Evolutionary conservation across 805 yeast genomes (phyloP).

Genomic region (Starmerella etchellsii): DNA sequence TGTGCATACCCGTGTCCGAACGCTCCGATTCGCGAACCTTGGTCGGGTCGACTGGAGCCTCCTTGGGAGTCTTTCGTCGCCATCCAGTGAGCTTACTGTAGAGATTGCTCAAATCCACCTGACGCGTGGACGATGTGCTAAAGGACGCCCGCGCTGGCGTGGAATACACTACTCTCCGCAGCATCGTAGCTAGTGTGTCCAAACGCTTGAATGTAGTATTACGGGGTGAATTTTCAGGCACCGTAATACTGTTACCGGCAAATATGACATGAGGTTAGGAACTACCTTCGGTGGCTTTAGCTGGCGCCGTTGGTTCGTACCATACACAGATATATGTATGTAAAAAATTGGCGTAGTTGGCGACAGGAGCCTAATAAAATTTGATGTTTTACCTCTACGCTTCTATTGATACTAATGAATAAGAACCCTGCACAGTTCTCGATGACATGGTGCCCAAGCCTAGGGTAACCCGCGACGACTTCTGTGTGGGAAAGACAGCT

Average conservation of each 20-base stretch:
- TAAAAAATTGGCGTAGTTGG: too few species aligned
- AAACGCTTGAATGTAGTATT: too few species aligned
- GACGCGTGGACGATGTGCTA: constrained; percentile 9
- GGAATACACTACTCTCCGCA: not conserved
- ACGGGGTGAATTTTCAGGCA: too few species aligned
- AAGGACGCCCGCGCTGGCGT: constrained; percentile 2
- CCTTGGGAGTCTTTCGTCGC: constrained; percentile 9
- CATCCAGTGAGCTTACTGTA: constrained; percentile 17
- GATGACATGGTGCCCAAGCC: not conserved
- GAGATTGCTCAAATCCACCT: constrained; percentile 10
- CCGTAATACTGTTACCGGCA: not conserved
- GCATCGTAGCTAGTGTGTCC: not conserved
- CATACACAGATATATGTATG: too few species aligned
- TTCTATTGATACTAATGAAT: too few species aligned
- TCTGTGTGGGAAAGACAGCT: too few species aligned
- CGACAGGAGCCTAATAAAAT: too few species aligned
- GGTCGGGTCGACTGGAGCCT: constrained; percentile 20
- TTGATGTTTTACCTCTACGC: too few species aligned
- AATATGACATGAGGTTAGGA: not conserved
- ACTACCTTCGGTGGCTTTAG: not conserved
- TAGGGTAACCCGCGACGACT: too few species aligned
- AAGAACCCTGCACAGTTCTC: too few species aligned
- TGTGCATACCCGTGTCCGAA: constrained; percentile 13
- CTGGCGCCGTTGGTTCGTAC: too few species aligned
- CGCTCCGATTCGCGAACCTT: constrained; percentile 6